These are phyloP conservation scores for Aspergillus tamarii DNA, from an alignment of 2,329 filamentous ascomycete genomes.

Conservation along the genomic window DNA sequence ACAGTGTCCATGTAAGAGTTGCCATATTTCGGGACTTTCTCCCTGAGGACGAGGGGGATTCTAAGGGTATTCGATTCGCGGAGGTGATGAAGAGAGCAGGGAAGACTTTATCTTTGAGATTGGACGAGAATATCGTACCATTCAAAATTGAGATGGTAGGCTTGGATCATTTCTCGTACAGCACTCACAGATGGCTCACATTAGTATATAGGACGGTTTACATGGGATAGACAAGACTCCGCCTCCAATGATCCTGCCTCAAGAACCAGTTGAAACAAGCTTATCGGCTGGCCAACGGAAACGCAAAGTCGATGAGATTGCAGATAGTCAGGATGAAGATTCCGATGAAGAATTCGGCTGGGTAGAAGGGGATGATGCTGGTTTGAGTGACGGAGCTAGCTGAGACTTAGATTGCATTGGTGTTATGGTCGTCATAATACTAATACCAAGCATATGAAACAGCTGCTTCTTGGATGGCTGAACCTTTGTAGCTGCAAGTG, in stretches of 20 bases:
- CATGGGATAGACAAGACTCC: constrained; percentile 15
- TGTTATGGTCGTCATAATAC: background rate
- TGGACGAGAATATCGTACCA: constrained; percentile 37
- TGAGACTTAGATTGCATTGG: background rate
- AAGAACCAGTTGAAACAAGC: constrained; percentile 10
- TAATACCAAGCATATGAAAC: background rate
- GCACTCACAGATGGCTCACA: background rate
- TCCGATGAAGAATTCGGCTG: constrained; percentile 38
- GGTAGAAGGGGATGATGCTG: constrained; percentile 26
- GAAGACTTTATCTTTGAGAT: constrained; percentile 38
- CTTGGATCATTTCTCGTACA: background rate
- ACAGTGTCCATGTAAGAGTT: constrained; percentile 71
- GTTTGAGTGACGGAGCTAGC: constrained; percentile 13
- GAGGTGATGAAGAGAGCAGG: constrained; percentile 69
- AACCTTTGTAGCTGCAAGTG: background rate
- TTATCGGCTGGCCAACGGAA: constrained; percentile 35
- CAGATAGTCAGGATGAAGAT: constrained; percentile 49
- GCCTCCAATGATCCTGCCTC: constrained; percentile 9
- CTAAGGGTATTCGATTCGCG: constrained; percentile 60
- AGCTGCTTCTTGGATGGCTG: background rate
- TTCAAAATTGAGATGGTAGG: constrained; percentile 46
- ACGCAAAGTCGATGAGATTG: constrained; percentile 48
- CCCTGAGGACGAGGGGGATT: constrained; percentile 41
- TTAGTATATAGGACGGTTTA: constrained; percentile 17
- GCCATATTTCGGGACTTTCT: constrained; percentile 80